Conservation (phyloP, 495 filamentous ascomycete genomes). For the Acidomyces sp. region DNA sequence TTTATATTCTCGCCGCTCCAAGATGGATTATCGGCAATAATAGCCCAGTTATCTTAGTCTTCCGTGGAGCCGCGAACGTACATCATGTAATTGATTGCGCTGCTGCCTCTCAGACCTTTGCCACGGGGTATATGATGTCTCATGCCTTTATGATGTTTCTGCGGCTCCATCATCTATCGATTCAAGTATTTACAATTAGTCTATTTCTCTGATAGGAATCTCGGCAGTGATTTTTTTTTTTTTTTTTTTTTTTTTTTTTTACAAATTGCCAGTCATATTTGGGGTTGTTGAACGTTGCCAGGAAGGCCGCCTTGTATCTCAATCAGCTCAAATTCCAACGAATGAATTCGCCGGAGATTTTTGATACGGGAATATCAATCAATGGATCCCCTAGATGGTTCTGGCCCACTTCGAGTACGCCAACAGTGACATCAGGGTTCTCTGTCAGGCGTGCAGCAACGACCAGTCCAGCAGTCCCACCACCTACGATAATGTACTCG, state of each 20-base stretch:
- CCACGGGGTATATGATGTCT: conserved; percentile 29
- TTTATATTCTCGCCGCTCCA: conserved; percentile 46
- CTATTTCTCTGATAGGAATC: no score
- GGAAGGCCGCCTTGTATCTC: conserved; percentile 32
- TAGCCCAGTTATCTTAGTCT: conserved; percentile 47
- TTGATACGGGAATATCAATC: conserved; percentile 33
- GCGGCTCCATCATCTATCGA: no score
- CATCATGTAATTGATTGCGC: conserved; percentile 32
- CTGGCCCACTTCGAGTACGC: conserved; percentile 38
- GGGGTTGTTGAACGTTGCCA: conserved; percentile 29
- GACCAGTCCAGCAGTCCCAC: conserved; percentile 21
- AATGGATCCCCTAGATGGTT: conserved; percentile 29
- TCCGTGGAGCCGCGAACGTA: conserved; percentile 31
- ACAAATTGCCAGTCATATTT: conserved; percentile 38
- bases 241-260: no score
- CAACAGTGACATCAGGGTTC: conserved; percentile 28
- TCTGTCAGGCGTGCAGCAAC: conserved; percentile 24
- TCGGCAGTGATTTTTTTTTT: no score
- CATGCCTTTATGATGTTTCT: conserved; percentile 17
- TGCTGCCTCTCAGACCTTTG: conserved; percentile 34
- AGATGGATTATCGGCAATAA: conserved; percentile 28
- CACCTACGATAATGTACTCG: conserved; percentile 21
- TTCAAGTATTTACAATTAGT: no score
- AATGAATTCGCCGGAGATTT: no score
- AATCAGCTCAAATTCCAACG: no score